These are phyloP conservation scores for Beta corolliflora DNA, from an alignment of 179 eudicot genomes.

Conservation along the genomic window DNA sequence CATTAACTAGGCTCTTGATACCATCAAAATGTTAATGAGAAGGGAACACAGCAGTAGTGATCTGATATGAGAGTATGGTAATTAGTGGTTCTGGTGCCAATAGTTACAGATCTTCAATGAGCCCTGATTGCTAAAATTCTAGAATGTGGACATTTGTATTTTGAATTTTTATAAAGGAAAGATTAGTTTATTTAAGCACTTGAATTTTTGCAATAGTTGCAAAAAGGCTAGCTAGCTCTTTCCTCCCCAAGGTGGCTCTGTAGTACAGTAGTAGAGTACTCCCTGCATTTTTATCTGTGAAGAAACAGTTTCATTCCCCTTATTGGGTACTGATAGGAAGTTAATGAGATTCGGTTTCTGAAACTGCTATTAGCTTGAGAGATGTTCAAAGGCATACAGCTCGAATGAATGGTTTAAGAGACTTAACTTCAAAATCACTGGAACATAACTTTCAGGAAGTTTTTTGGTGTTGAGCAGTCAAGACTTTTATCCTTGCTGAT, in stretches of 20 bases:
- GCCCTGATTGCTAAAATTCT: neutral
- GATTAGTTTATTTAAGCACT: neutral
- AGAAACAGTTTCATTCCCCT: neutral
- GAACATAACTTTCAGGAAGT: neutral
- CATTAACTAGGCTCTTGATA: neutral
- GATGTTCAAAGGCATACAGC: neutral
- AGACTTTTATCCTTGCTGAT: neutral
- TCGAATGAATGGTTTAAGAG: neutral
- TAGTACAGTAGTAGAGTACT: too few species aligned
- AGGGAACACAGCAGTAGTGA: neutral
- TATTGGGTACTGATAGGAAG: neutral
- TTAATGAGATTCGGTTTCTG: neutral
- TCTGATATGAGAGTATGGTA: neutral
- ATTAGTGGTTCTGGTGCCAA: neutral
- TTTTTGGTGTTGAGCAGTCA: neutral
- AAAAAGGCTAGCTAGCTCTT: neutral
- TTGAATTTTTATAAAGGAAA: neutral
- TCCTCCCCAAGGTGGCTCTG: neutral
- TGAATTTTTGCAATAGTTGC: conserved; percentile 8
- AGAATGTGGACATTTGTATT: neutral
- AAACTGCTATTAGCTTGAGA: neutral
- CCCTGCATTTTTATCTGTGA: neutral
- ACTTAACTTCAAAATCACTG: neutral
- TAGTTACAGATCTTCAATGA: neutral
- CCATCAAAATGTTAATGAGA: neutral